phyloP scores from a whole-genome alignment of 1,139 yeast genomes.

The Taphrina communis region DNA sequence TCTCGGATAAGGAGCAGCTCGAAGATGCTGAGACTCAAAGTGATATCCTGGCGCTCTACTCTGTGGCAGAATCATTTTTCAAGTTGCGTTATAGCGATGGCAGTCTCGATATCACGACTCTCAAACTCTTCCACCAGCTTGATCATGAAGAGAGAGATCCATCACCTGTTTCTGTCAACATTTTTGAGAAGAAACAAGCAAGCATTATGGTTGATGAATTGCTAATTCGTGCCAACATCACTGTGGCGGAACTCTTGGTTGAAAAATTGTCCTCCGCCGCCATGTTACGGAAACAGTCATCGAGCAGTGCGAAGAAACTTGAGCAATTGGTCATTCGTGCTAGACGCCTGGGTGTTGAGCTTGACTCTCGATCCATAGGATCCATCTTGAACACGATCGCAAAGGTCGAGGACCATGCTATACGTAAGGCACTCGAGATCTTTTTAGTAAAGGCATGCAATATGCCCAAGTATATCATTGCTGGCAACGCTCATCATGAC shows the following conservation, averaged over 20 bases:
- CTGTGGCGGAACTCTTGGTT: constrained; percentile 81
- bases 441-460: constrained; percentile 80
- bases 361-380: constrained; percentile 78
- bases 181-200: constrained; percentile 68
- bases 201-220: constrained; percentile 73
- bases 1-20: constrained; percentile 52
- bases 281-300: constrained; percentile 82
- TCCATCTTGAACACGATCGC: constrained; percentile 75
- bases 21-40: constrained; percentile 36
- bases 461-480: constrained; percentile 83
- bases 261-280: constrained; percentile 80
- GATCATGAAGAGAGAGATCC: constrained; percentile 76
- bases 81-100: constrained; percentile 41
- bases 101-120: constrained; percentile 43
- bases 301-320: constrained; percentile 81
- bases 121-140: constrained; percentile 75
- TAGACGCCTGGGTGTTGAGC: constrained; percentile 60
- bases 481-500: constrained; percentile 86
- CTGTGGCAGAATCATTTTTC: constrained; percentile 44
- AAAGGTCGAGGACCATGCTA: constrained; percentile 64
- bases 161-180: constrained; percentile 65
- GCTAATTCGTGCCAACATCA: constrained; percentile 77
- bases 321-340: constrained; percentile 79
- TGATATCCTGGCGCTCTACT: constrained; percentile 21
- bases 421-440: constrained; percentile 78